Evolutionary conservation across 257 asterid genomes (phyloP).

Genomic region (Solanum verrucosum): DNA sequence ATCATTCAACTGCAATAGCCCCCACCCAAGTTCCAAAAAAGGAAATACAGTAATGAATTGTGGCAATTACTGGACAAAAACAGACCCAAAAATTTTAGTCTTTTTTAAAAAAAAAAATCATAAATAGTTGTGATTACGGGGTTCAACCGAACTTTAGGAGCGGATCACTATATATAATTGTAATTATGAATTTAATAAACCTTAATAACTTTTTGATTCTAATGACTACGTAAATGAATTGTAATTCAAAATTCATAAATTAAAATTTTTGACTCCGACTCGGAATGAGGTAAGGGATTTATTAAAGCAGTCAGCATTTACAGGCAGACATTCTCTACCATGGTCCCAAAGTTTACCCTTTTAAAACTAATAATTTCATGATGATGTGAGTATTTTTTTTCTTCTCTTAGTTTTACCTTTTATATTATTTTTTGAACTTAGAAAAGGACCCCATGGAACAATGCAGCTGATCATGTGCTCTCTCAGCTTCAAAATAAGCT

Average conservation of each 20-base stretch:
- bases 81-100: neutral
- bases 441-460: neutral
- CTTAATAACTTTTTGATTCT: neutral
- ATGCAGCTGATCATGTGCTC: neutral
- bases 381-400: neutral
- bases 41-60: neutral
- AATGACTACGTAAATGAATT: neutral
- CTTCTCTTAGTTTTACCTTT: neutral
- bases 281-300: neutral
- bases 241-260: neutral
- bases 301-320: neutral
- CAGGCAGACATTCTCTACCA: neutral
- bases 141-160: neutral
- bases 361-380: neutral
- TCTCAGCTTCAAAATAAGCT: neutral
- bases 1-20: neutral
- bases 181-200: neutral
- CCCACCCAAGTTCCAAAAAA: neutral
- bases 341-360: neutral
- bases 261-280: neutral
- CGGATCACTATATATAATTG: neutral
- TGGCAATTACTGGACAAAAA: neutral
- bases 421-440: neutral
- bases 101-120: neutral
- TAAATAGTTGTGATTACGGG: neutral